phyloP scores from a whole-genome alignment of 164 flowering plant species.

The Protea cynaroides region DNA sequence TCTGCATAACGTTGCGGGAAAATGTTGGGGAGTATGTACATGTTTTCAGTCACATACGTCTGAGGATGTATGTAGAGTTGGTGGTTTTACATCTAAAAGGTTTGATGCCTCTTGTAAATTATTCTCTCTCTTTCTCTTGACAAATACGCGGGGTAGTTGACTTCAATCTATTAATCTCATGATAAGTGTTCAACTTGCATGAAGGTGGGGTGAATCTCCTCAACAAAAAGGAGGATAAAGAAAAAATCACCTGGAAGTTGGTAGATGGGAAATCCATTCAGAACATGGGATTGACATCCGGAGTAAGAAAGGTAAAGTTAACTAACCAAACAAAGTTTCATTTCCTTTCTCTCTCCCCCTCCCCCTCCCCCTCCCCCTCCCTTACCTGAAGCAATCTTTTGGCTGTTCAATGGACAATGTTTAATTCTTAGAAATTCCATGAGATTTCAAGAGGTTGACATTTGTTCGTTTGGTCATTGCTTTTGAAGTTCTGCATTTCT shows the following conservation, averaged over 20 bases:
- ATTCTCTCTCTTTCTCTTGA: conserved; percentile 8
- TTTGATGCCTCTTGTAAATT: conserved; percentile 13
- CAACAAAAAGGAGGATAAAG: conserved; percentile 21
- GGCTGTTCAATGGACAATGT: too few relatives aligned
- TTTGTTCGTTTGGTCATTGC: too few relatives aligned
- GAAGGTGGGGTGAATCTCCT: conserved; percentile 40
- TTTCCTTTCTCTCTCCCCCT: neutral
- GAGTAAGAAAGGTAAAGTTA: conserved; percentile 77
- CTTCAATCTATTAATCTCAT: neutral
- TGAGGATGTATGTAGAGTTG: conserved; percentile 67
- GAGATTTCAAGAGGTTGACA: too few relatives aligned
- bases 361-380: too few relatives aligned
- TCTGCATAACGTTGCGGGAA: conserved; percentile 46
- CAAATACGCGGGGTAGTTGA: neutral
- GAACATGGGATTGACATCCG: conserved; percentile 84
- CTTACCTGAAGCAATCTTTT: too few relatives aligned
- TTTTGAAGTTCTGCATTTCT: too few relatives aligned
- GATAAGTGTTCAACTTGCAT: conserved; percentile 13
- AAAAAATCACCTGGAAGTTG: conserved; percentile 42
- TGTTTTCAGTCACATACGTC: conserved; percentile 79
- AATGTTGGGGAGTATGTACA: conserved; percentile 82
- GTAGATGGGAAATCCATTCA: conserved; percentile 49
- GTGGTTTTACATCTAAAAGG: conserved; percentile 58
- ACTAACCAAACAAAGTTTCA: neutral
- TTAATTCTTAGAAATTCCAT: too few relatives aligned